These are phyloP conservation scores for Lodderomyces metapsilosis DNA, from an alignment of 1,139 yeast species.

Conservation along the genomic window DNA sequence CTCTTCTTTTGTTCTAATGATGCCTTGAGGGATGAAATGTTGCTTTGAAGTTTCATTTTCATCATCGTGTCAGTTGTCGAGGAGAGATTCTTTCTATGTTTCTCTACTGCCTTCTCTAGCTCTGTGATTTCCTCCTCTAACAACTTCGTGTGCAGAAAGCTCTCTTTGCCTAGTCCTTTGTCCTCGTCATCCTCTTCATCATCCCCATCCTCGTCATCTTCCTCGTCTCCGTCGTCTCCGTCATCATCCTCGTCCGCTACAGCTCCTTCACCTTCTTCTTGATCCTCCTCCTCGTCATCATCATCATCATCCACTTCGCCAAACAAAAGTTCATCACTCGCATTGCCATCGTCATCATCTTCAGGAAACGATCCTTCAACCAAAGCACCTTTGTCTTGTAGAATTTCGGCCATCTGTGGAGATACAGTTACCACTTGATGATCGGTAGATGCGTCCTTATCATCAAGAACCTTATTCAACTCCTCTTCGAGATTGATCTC, in stretches of 20 bases:
- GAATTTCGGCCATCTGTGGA: slow-evolving; percentile 14
- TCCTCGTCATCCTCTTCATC: slow-evolving; percentile 26
- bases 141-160: slow-evolving; percentile 69
- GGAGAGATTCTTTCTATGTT: slow-evolving; percentile 70
- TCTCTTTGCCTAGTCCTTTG: slow-evolving; percentile 31
- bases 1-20: slow-evolving; percentile 82
- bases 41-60: slow-evolving; percentile 83
- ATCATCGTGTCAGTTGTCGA: slow-evolving; percentile 85
- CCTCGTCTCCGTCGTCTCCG: slow-evolving; percentile 31
- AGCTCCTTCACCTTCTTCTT: slow-evolving; percentile 18
- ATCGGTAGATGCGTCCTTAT: slow-evolving; percentile 11
- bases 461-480: slow-evolving; percentile 37
- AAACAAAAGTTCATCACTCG: slow-evolving; percentile 8
- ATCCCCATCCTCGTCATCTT: slow-evolving; percentile 27
- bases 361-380: slow-evolving; percentile 14
- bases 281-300: slow-evolving; percentile 11
- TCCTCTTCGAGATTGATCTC: slow-evolving; percentile 24
- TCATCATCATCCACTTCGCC: slow-evolving; percentile 18
- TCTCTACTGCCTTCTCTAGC: slow-evolving; percentile 73
- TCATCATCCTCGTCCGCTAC: slow-evolving; percentile 25
- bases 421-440: slow-evolving; percentile 9
- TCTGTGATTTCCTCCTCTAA: slow-evolving; percentile 85
- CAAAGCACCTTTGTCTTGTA: slow-evolving; percentile 9
- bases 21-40: slow-evolving; percentile 72
- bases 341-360: slow-evolving; percentile 15